phyloP scores from a whole-genome alignment of 2,329 filamentous ascomycete species.

The Leptographium flavum region DNA sequence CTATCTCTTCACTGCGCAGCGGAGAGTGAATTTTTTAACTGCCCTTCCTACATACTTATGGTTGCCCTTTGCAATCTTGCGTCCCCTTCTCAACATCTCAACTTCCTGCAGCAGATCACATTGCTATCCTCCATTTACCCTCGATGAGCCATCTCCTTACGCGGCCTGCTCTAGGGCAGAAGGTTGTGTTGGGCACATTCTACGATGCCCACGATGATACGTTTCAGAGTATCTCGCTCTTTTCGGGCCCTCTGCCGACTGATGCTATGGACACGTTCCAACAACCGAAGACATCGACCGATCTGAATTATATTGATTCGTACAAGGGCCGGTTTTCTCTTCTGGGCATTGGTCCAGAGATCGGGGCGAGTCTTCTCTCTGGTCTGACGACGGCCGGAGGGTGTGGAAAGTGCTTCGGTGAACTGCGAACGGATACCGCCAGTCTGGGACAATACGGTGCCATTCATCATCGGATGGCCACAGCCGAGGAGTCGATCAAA shows the following conservation, averaged over 20 bases:
- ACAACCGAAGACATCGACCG: neutral
- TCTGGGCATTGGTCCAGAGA: neutral
- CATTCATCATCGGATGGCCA: neutral
- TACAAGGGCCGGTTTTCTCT: neutral
- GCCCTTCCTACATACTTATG: no score
- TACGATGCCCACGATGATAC: conserved; percentile 7
- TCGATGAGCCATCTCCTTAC: neutral
- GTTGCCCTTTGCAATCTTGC: no score
- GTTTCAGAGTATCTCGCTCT: conserved; percentile 1
- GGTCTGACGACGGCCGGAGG: conserved; percentile 2
- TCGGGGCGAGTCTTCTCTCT: neutral
- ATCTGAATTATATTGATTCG: neutral
- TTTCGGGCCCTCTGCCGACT: neutral
- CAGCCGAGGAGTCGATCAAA: neutral
- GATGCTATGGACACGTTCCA: neutral
- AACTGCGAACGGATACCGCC: neutral
- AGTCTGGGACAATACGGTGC: neutral
- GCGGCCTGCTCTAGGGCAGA: conserved; percentile 6
- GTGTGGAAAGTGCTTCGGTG: neutral
- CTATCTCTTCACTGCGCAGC: no score
- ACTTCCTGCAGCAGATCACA: no score
- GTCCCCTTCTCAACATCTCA: no score
- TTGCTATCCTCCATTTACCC: no score
- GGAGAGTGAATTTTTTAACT: no score
- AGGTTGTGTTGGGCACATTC: conserved; percentile 1